Conservation (phyloP, 257 asterid species). For the Solanum sejunctum region DNA sequence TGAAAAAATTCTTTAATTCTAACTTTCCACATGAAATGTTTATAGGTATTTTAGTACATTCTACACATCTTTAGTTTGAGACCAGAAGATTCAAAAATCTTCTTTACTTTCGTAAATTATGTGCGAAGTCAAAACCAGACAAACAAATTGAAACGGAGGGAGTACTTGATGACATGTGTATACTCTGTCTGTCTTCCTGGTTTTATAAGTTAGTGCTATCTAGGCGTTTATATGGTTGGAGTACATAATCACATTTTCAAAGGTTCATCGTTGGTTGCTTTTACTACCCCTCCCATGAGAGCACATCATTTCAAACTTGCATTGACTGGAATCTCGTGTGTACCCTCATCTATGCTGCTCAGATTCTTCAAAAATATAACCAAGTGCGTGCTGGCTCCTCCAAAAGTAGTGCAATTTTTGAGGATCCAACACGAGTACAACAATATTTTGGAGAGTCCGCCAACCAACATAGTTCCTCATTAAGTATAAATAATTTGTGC, state of each 20-base stretch:
- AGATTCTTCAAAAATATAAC: background rate
- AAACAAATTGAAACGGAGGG: background rate
- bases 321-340: background rate
- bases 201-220: background rate
- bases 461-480: background rate
- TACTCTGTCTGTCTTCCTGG: background rate
- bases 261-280: background rate
- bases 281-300: background rate
- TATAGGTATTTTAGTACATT: background rate
- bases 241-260: background rate
- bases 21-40: background rate
- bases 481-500: background rate
- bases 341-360: background rate
- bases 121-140: background rate
- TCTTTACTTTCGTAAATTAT: background rate
- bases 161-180: background rate
- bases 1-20: background rate
- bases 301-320: background rate
- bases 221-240: background rate
- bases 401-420: background rate
- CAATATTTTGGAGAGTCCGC: background rate
- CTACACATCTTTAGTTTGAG: background rate
- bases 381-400: background rate
- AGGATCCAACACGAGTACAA: background rate
- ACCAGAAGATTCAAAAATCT: background rate